Conservation (phyloP, 257 asterid species). For the Scutellaria galericulata region DNA sequence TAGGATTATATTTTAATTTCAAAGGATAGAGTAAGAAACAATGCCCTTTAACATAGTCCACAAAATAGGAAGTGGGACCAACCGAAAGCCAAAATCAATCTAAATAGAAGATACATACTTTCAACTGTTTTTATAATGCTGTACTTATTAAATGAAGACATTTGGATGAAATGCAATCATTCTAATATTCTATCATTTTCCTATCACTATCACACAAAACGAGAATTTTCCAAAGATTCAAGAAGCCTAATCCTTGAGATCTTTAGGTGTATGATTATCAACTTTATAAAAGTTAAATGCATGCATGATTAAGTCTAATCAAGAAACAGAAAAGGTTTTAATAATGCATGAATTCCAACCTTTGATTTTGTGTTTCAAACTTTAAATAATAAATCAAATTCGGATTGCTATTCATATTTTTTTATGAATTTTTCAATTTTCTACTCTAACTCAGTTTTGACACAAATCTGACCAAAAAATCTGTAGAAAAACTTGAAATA, state of each 20-base stretch:
- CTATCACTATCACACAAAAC: no score
- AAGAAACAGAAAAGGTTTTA: neutral
- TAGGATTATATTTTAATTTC: neutral
- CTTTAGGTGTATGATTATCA: no score
- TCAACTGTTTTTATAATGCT: constrained; percentile 25
- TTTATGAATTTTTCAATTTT: no score
- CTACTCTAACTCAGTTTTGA: no score
- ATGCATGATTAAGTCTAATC: neutral
- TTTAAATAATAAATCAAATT: no score
- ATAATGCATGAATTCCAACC: neutral
- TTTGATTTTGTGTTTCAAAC: no score
- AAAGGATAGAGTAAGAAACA: neutral
- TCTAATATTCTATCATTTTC: neutral
- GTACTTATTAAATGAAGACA: constrained; percentile 26
- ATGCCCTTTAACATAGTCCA: constrained; percentile 3
- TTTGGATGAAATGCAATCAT: constrained; percentile 18
- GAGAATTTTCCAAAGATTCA: no score
- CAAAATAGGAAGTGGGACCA: constrained; percentile 7
- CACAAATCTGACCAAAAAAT: no score
- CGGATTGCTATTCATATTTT: no score
- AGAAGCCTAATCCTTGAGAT: no score
- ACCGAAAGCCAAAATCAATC: constrained; percentile 15
- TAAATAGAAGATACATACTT: neutral
- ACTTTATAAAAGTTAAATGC: no score
- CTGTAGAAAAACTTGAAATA: no score